Conservation (phyloP, 768 basidiomycete genomes). For the Sutorius australiensis region DNA sequence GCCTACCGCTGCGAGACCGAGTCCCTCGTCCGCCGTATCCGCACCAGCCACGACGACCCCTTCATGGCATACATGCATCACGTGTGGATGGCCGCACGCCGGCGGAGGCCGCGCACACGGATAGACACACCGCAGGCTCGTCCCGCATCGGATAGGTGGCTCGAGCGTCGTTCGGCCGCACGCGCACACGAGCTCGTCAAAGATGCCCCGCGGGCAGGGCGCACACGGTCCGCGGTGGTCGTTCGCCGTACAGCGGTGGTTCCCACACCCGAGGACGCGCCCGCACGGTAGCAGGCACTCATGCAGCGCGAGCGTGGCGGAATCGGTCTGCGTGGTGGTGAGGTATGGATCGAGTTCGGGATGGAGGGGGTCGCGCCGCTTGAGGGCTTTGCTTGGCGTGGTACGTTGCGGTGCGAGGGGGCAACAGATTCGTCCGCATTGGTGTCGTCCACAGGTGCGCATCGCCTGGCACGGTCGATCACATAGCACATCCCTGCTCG, state of each 20-base stretch:
- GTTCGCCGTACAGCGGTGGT: conserved; percentile 70
- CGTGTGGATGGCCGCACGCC: conserved; percentile 77
- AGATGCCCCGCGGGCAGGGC: conserved; percentile 81
- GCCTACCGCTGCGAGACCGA: neutral
- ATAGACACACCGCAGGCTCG: conserved; percentile 68
- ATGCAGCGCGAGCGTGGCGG: conserved; percentile 68
- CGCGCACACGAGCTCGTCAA: conserved; percentile 85
- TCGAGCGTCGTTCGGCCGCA: conserved; percentile 86
- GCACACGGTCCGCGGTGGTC: conserved; percentile 86
- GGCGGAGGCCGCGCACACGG: conserved; percentile 72
- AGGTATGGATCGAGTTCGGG: conserved; percentile 17
- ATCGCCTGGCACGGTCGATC: conserved; percentile 74
- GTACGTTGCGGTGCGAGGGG: conserved; percentile 66
- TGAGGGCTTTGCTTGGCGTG: conserved; percentile 45
- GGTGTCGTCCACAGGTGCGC: conserved; percentile 82
- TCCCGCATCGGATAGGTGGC: conserved; percentile 88
- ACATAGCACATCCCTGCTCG: conserved; percentile 71
- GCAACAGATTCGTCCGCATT: conserved; percentile 83
- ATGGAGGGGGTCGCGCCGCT: conserved; percentile 33
- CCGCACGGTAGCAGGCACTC: conserved; percentile 81
- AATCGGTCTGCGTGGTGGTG: conserved; percentile 35
- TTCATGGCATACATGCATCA: conserved; percentile 81
- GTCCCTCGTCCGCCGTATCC: conserved; percentile 24
- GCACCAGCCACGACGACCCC: conserved; percentile 37
- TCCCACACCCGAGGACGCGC: conserved; percentile 67